phyloP scores from a whole-genome alignment of 352 stramenopile genomes.

The Pythium biforme region DNA sequence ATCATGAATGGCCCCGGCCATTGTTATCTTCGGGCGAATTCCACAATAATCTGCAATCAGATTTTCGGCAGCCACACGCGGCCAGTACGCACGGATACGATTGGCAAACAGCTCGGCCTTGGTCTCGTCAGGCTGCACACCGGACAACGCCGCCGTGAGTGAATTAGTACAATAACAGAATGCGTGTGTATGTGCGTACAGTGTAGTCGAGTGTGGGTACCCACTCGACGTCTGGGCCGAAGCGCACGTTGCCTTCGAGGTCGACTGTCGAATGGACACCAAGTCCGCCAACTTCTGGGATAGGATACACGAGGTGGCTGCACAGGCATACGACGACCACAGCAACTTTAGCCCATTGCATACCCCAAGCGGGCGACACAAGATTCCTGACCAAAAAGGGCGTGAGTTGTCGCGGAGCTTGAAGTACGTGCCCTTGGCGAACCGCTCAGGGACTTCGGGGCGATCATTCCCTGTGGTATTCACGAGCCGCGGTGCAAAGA shows the following conservation, averaged over 20 bases:
- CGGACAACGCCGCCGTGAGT: not conserved
- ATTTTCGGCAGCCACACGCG: conserved; percentile 62
- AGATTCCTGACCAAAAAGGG: conserved; percentile 53
- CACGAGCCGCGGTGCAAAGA: conserved; percentile 66
- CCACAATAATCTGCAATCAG: conserved; percentile 94
- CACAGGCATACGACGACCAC: not conserved
- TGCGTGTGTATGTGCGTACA: conserved; percentile 30
- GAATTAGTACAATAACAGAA: not conserved
- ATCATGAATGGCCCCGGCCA: conserved; percentile 49
- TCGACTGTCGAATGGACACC: conserved; percentile 97
- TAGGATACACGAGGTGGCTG: conserved; percentile 94
- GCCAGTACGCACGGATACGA: conserved; percentile 93
- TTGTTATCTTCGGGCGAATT: conserved; percentile 93
- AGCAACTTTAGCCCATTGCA: not conserved
- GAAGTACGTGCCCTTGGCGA: conserved; percentile 98
- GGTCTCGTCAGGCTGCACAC: conserved; percentile 40
- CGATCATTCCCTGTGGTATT: not conserved
- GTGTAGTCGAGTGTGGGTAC: conserved; percentile 86
- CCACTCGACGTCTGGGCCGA: conserved; percentile 98
- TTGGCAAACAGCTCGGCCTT: conserved; percentile 62
- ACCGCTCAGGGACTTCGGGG: conserved; percentile 57
- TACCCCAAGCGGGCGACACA: not conserved
- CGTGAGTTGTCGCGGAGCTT: conserved; percentile 49
- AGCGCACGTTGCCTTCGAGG: conserved; percentile 89
- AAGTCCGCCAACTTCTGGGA: conserved; percentile 93